Evolutionary conservation across 2,329 filamentous ascomycete species (phyloP).

Genomic region (Xylariaceae sp.): DNA sequence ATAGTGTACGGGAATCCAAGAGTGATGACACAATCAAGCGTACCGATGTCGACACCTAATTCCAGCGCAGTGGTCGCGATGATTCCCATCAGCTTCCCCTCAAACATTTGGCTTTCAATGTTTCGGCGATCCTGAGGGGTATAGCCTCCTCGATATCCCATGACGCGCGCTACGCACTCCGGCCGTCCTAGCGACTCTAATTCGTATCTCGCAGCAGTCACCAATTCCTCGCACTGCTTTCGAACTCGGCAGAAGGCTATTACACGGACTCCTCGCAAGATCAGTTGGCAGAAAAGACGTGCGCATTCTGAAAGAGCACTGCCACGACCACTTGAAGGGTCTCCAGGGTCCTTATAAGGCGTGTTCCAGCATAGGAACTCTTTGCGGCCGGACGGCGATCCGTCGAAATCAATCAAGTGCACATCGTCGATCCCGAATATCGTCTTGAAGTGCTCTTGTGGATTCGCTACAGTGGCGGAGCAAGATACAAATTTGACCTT

Average conservation of each 20-base stretch:
- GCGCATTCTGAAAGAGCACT: slow-evolving; percentile 84
- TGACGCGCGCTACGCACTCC: slow-evolving; percentile 77
- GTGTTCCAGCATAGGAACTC: slow-evolving; percentile 99
- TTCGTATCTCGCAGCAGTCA: slow-evolving; percentile 76
- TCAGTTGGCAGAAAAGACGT: slow-evolving; percentile 82
- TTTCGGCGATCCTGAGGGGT: slow-evolving; percentile 83
- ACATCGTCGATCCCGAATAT: slow-evolving; percentile 89
- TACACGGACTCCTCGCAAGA: slow-evolving; percentile 82
- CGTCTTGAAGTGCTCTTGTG: slow-evolving; percentile 83
- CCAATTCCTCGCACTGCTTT: slow-evolving; percentile 81
- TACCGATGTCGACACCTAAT: slow-evolving; percentile 91
- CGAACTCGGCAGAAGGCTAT: slow-evolving; percentile 91
- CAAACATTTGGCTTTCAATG: slow-evolving; percentile 96
- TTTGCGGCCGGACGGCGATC: slow-evolving; percentile 86
- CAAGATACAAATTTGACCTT: slow-evolving; percentile 90
- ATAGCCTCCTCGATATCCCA: slow-evolving; percentile 95
- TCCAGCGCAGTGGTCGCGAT: slow-evolving; percentile 92
- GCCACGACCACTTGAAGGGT: slow-evolving; percentile 82
- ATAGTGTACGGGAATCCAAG: slow-evolving; percentile 96
- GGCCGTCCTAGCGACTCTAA: slow-evolving; percentile 68
- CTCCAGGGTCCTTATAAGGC: slow-evolving; percentile 83
- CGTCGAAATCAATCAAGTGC: slow-evolving; percentile 82
- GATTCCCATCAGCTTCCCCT: slow-evolving; percentile 88
- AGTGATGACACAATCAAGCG: slow-evolving; percentile 87
- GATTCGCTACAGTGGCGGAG: slow-evolving; percentile 94